Conservation (phyloP, 2,329 filamentous ascomycete species). For the Chrysosporium keratinophilum region DNA sequence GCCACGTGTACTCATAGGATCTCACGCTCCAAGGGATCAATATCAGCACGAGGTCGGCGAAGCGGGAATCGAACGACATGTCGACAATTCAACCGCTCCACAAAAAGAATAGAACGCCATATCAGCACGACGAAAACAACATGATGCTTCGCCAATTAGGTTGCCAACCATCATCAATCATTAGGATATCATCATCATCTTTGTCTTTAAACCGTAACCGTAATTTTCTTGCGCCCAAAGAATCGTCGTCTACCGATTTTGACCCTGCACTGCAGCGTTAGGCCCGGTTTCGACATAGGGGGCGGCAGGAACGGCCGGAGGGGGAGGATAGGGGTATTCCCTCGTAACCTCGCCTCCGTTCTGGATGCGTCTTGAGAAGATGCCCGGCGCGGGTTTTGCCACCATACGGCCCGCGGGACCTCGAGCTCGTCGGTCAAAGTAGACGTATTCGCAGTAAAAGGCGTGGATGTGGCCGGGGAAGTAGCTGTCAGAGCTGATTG, state of each 20-base stretch:
- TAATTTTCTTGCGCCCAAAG: background rate
- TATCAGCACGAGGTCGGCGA: background rate
- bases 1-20: no score
- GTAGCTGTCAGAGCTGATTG: conserved; percentile 39
- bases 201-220: background rate
- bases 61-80: background rate
- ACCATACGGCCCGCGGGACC: conserved; percentile 19
- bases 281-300: background rate
- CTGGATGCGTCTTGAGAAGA: conserved; percentile 34
- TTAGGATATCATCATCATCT: background rate
- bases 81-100: background rate
- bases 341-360: conserved; percentile 24
- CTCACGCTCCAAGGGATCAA: no score
- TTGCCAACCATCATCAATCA: background rate
- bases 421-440: conserved; percentile 54
- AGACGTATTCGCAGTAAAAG: conserved; percentile 74
- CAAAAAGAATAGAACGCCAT: background rate
- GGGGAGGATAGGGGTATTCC: conserved; percentile 17
- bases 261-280: conserved; percentile 8
- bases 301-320: background rate
- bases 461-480: conserved; percentile 70
- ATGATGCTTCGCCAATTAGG: background rate
- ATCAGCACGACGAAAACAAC: background rate
- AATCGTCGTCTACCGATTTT: background rate
- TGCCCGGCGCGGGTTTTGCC: conserved; percentile 26